A percentile compares a stretch with the other conserved stretches of the same genome.
phyloP scores from a whole-genome alignment of 768 basidiomycete species.

The Ephemerocybe angulata region DNA sequence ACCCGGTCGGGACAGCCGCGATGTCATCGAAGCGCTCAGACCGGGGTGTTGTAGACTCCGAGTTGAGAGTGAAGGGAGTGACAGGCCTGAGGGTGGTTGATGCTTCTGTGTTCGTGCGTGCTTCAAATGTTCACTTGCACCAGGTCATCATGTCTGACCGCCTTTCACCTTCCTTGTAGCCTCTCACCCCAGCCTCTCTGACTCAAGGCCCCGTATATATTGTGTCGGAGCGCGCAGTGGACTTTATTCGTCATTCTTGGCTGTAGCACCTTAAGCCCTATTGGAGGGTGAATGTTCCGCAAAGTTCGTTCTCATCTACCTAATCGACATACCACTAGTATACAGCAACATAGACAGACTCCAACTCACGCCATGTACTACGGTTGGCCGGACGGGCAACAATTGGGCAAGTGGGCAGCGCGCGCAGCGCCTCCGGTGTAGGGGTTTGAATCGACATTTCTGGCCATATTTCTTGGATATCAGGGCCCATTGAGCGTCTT shows the following conservation, averaged over 20 bases:
- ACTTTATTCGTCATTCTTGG: conserved; percentile 1
- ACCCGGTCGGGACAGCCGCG: conserved; percentile 5
- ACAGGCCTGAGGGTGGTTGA: conserved; percentile 10
- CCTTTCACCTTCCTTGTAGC: conserved; percentile 1
- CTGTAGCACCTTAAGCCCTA: background rate
- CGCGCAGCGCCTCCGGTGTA: too few species aligned
- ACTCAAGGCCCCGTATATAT: conserved; percentile 9
- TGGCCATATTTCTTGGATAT: too few species aligned
- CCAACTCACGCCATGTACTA: too few species aligned
- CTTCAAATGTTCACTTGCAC: background rate
- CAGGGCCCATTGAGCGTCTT: too few species aligned
- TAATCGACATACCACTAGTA: too few species aligned
- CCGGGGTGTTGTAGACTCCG: conserved; percentile 11
- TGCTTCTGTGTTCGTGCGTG: conserved; percentile 10
- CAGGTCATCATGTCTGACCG: background rate
- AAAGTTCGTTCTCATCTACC: too few species aligned
- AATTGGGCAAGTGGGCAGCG: too few species aligned
- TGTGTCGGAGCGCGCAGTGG: conserved; percentile 8
- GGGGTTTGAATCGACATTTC: too few species aligned
- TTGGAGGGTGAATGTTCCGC: too few species aligned
- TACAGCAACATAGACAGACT: too few species aligned
- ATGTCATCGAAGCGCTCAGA: conserved; percentile 6
- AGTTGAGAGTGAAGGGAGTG: conserved; percentile 9
- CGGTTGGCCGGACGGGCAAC: too few species aligned
- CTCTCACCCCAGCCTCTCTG: conserved; percentile 6